Evolutionary conservation across 2,329 filamentous ascomycete species (phyloP).

Genomic region (Neofusicoccum ribis): DNA sequence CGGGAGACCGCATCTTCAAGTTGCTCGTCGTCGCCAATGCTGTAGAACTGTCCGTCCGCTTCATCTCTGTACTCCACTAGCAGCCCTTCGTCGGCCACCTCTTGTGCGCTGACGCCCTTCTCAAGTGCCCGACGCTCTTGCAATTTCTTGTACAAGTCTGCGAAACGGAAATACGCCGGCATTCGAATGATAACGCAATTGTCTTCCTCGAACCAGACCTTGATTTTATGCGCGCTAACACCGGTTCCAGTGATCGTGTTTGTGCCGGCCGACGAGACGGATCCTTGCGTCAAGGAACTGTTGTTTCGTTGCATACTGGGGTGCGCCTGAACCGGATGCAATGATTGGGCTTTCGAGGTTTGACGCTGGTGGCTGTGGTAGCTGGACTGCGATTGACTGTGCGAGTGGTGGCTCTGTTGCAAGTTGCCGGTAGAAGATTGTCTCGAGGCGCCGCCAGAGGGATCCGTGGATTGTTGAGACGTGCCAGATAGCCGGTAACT

Average conservation of each 20-base stretch:
- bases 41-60: conserved; percentile 69
- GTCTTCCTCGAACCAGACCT: conserved; percentile 83
- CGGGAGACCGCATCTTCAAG: conserved; percentile 76
- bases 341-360: conserved; percentile 33
- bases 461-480: conserved; percentile 40
- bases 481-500: conserved; percentile 72
- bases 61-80: conserved; percentile 87
- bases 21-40: conserved; percentile 76
- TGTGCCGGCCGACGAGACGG: conserved; percentile 27
- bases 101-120: conserved; percentile 31
- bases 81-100: conserved; percentile 62
- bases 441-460: conserved; percentile 37
- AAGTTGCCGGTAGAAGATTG: conserved; percentile 35
- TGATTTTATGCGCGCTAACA: conserved; percentile 71
- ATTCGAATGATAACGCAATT: conserved; percentile 92
- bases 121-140: conserved; percentile 77
- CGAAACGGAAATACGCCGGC: conserved; percentile 74
- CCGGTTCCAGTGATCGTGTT: conserved; percentile 22
- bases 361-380: conserved; percentile 40
- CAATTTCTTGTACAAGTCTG: conserved; percentile 80
- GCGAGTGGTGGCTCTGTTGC: conserved; percentile 24
- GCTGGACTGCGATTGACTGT: conserved; percentile 15
- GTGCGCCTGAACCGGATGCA: conserved; percentile 17
- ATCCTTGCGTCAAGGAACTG: conserved; percentile 36
- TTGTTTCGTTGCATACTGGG: conserved; percentile 40